A percentile compares a stretch with the other conserved stretches of the same genome.
These are phyloP conservation scores for Penicillium pulvis DNA, from an alignment of 495 filamentous ascomycete genomes.

Conservation along the genomic window DNA sequence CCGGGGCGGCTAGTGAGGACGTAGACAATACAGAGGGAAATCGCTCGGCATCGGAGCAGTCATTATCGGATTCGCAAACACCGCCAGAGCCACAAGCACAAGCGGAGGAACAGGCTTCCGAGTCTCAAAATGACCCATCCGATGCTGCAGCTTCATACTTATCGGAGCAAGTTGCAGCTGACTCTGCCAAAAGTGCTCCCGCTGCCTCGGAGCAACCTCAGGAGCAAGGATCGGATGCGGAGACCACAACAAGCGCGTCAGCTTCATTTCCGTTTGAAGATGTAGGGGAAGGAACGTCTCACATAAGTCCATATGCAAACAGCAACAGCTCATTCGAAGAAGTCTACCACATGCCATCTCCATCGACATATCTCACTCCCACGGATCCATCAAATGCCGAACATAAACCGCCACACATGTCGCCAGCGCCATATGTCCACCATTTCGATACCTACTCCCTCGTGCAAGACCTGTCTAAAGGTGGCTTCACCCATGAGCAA, in stretches of 20 bases:
- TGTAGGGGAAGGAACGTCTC: slow-evolving; percentile 34
- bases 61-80: not conserved
- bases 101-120: not conserved
- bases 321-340: slow-evolving; percentile 60
- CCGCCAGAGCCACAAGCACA: slow-evolving; percentile 7
- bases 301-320: slow-evolving; percentile 22
- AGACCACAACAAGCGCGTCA: slow-evolving; percentile 17
- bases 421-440: slow-evolving; percentile 80
- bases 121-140: not conserved
- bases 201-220: slow-evolving; percentile 27
- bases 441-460: slow-evolving; percentile 94
- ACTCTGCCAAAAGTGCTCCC: slow-evolving; percentile 20
- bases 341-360: slow-evolving; percentile 62
- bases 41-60: slow-evolving; percentile 16
- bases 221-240: slow-evolving; percentile 21
- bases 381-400: slow-evolving; percentile 38
- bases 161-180: slow-evolving; percentile 15
- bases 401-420: slow-evolving; percentile 63
- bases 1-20: slow-evolving; percentile 12
- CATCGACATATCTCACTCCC: slow-evolving; percentile 37
- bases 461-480: slow-evolving; percentile 70
- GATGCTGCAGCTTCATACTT: slow-evolving; percentile 7
- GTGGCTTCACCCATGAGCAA: slow-evolving; percentile 70
- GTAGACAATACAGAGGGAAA: slow-evolving; percentile 15
- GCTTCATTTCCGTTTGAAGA: slow-evolving; percentile 27